A percentile compares a stretch with the other conserved stretches of the same genome.
phyloP scores from a whole-genome alignment of 2,329 filamentous ascomycete species.

The Aspergillus brasiliensis region DNA sequence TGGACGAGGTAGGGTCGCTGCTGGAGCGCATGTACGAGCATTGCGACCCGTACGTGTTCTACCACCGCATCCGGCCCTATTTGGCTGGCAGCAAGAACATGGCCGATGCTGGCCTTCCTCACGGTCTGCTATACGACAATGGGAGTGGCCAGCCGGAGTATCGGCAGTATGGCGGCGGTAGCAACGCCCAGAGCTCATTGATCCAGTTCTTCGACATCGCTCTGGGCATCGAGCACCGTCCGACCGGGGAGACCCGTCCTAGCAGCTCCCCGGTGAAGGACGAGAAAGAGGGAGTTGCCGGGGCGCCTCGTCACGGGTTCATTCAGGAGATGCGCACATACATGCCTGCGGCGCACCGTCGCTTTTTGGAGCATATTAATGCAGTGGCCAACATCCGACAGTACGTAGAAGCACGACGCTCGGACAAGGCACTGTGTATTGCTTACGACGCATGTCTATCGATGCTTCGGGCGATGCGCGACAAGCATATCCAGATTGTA shows the following conservation, averaged over 20 bases:
- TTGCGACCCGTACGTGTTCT: slow-evolving; percentile 93
- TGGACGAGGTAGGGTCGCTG: slow-evolving; percentile 79
- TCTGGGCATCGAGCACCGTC: slow-evolving; percentile 84
- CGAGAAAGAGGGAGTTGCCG: slow-evolving; percentile 48
- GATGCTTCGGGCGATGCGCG: slow-evolving; percentile 75
- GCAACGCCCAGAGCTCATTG: slow-evolving; percentile 93
- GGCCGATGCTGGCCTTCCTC: slow-evolving; percentile 85
- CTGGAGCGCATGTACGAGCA: slow-evolving; percentile 91
- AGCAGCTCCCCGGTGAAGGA: slow-evolving; percentile 33
- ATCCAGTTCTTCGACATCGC: slow-evolving; percentile 97
- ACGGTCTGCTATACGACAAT: slow-evolving; percentile 85
- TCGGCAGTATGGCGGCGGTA: slow-evolving; percentile 87
- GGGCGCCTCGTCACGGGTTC: slow-evolving; percentile 75
- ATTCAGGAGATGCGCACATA: slow-evolving; percentile 96
- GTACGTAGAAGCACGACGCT: slow-evolving; percentile 68
- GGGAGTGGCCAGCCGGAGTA: slow-evolving; percentile 69
- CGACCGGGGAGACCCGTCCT: slow-evolving; percentile 70
- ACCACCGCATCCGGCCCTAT: slow-evolving; percentile 93
- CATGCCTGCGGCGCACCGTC: slow-evolving; percentile 91
- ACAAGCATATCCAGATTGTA: slow-evolving; percentile 96
- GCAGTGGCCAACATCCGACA: slow-evolving; percentile 82
- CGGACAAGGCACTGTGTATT: slow-evolving; percentile 68
- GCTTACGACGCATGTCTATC: slow-evolving; percentile 90
- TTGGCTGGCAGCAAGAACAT: slow-evolving; percentile 97
- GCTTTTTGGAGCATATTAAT: slow-evolving; percentile 80